Conservation (phyloP, 2,329 filamentous ascomycete genomes). For the Phialophora tarda region DNA sequence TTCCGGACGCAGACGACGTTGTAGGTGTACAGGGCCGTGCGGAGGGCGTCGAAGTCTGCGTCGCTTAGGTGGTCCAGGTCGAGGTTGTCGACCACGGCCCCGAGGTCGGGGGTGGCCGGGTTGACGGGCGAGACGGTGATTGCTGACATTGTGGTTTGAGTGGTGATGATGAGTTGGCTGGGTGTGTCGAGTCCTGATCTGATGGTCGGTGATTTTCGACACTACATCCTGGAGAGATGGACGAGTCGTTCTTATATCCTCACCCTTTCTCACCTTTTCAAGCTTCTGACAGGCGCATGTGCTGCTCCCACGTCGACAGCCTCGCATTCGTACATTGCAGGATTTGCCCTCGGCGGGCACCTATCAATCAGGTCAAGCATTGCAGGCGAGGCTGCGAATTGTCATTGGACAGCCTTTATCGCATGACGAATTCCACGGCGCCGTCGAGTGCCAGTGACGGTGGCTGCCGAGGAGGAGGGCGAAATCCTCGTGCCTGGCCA, state of each 20-base stretch:
- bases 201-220: background rate
- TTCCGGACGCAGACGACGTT: conserved; percentile 75
- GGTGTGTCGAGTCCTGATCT: background rate
- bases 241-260: background rate
- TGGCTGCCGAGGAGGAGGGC: background rate
- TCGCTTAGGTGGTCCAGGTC: conserved; percentile 69
- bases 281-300: background rate
- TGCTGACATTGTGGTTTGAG: conserved; percentile 24
- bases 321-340: conserved; percentile 19
- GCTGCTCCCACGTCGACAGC: conserved; percentile 1
- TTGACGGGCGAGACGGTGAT: conserved; percentile 30
- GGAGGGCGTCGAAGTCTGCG: conserved; percentile 67
- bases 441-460: background rate
- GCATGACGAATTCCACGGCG: background rate
- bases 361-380: conserved; percentile 9
- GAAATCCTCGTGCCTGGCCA: background rate
- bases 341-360: conserved; percentile 8
- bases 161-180: background rate
- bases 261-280: background rate
- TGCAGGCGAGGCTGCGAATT: background rate
- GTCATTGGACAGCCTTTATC: conserved; percentile 12
- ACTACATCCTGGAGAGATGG: background rate
- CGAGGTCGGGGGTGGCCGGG: conserved; percentile 56
- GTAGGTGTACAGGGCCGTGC: conserved; percentile 68
- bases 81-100: conserved; percentile 63